Evolutionary conservation across 768 basidiomycete species (phyloP).

Genomic region (Boletus fagicola): DNA sequence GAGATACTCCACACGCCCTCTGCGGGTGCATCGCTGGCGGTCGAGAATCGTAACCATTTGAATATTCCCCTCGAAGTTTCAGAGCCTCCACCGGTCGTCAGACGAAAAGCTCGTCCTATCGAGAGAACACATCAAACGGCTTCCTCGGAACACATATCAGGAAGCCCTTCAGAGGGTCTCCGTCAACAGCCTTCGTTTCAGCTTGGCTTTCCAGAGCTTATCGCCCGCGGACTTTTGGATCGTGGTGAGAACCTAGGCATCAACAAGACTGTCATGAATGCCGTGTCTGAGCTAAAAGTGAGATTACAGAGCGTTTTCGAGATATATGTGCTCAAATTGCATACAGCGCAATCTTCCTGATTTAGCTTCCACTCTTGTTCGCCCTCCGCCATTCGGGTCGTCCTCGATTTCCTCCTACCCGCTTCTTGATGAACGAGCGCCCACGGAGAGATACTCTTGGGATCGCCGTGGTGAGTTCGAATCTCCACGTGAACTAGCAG

Average conservation of each 20-base stretch:
- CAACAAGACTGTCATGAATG: conserved; percentile 78
- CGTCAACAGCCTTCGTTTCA: conserved; percentile 44
- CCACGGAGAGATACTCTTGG: conserved; percentile 64
- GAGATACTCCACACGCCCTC: conserved; percentile 71
- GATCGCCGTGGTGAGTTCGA: conserved; percentile 69
- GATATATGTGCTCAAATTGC: conserved; percentile 8
- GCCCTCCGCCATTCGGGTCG: conserved; percentile 42
- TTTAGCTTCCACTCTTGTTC: conserved; percentile 64
- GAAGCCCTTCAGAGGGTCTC: conserved; percentile 29
- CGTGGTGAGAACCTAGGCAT: conserved; percentile 79
- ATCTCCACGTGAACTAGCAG: conserved; percentile 60
- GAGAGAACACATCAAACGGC: conserved; percentile 32
- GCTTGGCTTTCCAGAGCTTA: conserved; percentile 65
- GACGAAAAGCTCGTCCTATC: conserved; percentile 36
- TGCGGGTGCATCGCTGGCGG: conserved; percentile 71
- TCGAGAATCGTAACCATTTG: conserved; percentile 80
- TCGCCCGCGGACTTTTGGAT: conserved; percentile 71
- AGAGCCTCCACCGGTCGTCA: conserved; percentile 39
- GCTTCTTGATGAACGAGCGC: conserved; percentile 54
- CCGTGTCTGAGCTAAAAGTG: conserved; percentile 75
- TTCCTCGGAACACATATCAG: conserved; percentile 19
- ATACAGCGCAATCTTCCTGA: conserved; percentile 82
- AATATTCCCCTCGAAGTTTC: conserved; percentile 70
- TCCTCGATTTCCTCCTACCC: conserved; percentile 54
- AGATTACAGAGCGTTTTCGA: conserved; percentile 17